These are phyloP conservation scores for Cytospora piceae DNA, from an alignment of 2,329 filamentous ascomycete genomes.

Conservation along the genomic window DNA sequence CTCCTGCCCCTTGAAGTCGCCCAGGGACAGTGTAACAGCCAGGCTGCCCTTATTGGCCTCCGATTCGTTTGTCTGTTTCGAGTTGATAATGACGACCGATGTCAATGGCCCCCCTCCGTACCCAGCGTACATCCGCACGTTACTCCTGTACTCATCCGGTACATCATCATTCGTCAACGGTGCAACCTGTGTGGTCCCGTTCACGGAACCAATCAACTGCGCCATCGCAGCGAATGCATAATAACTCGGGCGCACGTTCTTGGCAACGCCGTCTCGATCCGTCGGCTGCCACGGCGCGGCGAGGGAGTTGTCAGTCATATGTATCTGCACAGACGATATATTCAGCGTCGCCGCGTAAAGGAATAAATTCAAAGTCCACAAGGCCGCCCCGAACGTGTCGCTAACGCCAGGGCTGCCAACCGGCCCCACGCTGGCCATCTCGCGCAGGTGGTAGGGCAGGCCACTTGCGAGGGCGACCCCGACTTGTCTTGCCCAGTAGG, in stretches of 20 bases:
- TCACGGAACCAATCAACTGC: constrained; percentile 6
- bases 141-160: not conserved
- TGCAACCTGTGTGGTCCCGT: constrained; percentile 3
- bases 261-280: not conserved
- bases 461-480: not conserved
- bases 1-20: constrained; percentile 4
- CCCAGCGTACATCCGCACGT: constrained; percentile 12
- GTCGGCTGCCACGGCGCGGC: constrained; percentile 1
- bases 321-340: constrained; percentile 1
- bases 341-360: constrained; percentile 1
- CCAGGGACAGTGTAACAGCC: not conserved
- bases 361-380: constrained; percentile 11
- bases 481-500: not conserved
- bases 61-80: constrained; percentile 1
- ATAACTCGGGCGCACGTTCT: not conserved
- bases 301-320: constrained; percentile 7
- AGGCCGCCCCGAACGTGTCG: constrained; percentile 6
- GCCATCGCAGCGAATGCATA: constrained; percentile 9
- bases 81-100: constrained; percentile 5
- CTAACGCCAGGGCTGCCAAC: not conserved
- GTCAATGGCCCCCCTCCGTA: constrained; percentile 4
- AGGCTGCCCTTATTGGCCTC: constrained; percentile 2
- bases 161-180: not conserved
- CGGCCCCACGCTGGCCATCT: constrained; percentile 7
- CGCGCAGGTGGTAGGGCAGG: constrained; percentile 7